Base-by-base conservation (phyloP, 352 stramenopile species). In the Plasmopara muralis region DNA sequence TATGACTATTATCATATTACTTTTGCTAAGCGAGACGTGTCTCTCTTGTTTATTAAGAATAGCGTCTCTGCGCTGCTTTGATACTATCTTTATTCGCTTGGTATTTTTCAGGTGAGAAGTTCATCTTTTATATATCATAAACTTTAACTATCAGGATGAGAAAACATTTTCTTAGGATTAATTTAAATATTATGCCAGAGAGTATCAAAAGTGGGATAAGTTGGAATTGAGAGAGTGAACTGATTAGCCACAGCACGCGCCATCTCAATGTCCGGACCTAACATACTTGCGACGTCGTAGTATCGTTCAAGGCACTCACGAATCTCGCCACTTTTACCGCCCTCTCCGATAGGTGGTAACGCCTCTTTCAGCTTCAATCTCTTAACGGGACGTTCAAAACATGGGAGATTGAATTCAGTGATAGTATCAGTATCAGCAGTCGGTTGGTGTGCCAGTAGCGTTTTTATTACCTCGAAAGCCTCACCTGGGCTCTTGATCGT, bases 231-330 rank as follows among this genome's bases (percentile, higher is more conserved):
- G 31, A 20, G 20, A 47, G 50, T 53, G 37, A 65, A 33, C 35
- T 62, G 55, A 2, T 29, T 13, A 42, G 55, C 61, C 55, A 62
- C 46, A 58, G 50, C 56, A 53, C 61, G 60, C 39, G 53, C 65
- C 65, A 73, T 73, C 0, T 68, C 61, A 37, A 70, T 53, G 51
- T 68, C 65, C 20, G 65, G 60, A 64, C 65, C 65, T 49, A 73
- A 50, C 37, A 62, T 41, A 55, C 64, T 69, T 42, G 55, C 55
- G 49, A 72, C 60, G 38, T 43, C 39, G 28, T 43, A 28, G 6
- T 43, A 43, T 15, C 41, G 41, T 46, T 46, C 41, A 18, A 46
- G 29, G 18, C 16, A 31, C 16, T 46, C 41, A 46, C 18, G 41
- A 15, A 46, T 46, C 12, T 2, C 42, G 40, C 40, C 40, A 33